Percentiles rank a stretch among this genome's conserved stretches.
phyloP scores from a whole-genome alignment of 2,329 filamentous ascomycete genomes.

The Teratosphaeriaceae sp. region DNA sequence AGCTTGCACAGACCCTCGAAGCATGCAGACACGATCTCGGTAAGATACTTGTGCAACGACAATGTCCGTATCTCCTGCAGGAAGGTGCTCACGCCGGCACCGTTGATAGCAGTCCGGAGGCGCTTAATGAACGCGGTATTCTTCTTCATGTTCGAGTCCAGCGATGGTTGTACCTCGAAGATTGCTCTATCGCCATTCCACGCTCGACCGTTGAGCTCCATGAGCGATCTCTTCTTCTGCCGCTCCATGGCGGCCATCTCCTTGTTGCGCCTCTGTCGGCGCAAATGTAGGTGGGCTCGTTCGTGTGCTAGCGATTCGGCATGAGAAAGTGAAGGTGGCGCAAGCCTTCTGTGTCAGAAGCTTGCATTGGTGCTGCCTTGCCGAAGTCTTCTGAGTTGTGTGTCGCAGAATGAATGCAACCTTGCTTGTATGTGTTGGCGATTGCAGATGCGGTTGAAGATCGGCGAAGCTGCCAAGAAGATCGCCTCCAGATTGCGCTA shows the following conservation, averaged over 20 bases:
- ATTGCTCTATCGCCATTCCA: constrained; percentile 87
- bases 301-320: constrained; percentile 27
- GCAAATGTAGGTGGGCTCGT: constrained; percentile 13
- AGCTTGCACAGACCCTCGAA: constrained; percentile 90
- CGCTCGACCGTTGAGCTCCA: constrained; percentile 75
- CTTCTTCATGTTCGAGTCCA: constrained; percentile 95
- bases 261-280: constrained; percentile 18
- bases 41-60: constrained; percentile 92
- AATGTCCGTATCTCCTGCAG: constrained; percentile 83
- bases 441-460: too few species aligned
- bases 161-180: constrained; percentile 67
- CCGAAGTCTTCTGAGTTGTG: too few species aligned
- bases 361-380: constrained; percentile 28
- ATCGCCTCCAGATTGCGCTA: too few species aligned
- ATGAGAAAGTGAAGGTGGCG: constrained; percentile 23
- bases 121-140: constrained; percentile 98
- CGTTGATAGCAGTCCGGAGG: constrained; percentile 79
- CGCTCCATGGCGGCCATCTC: constrained; percentile 41
- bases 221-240: constrained; percentile 61
- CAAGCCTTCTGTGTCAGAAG: constrained; percentile 25
- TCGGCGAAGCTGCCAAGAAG: too few species aligned
- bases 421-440: too few species aligned
- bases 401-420: too few species aligned
- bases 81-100: constrained; percentile 74
- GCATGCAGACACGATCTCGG: constrained; percentile 92